Conservation (phyloP, 306 rosid genomes). For the Prunus mume region DNA sequence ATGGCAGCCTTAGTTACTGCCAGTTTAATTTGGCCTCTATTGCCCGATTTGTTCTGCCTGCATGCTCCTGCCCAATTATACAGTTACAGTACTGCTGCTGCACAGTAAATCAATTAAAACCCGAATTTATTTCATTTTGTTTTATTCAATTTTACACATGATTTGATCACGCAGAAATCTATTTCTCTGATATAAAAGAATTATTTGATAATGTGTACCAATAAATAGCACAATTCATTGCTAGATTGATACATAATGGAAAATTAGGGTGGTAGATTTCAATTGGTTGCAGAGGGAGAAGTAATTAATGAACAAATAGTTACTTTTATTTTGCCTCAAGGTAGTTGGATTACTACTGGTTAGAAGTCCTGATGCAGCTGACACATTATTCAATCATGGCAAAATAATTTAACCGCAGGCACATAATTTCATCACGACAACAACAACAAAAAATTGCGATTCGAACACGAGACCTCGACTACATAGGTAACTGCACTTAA, state of each 20-base stretch:
- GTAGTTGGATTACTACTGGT: background rate
- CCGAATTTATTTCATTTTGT: background rate
- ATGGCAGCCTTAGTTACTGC: conserved; percentile 38
- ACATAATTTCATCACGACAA: background rate
- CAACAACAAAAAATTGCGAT: fast-evolving
- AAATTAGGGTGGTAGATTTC: no score
- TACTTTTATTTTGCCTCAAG: background rate
- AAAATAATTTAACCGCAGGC: background rate
- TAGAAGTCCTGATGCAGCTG: background rate
- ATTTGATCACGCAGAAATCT: no score
- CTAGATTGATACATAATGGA: no score
- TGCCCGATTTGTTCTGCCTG: conserved; percentile 30
- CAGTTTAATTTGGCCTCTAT: conserved; percentile 42
- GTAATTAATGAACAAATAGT: no score
- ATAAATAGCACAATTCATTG: no score
- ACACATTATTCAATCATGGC: background rate
- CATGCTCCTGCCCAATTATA: background rate
- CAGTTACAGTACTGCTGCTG: background rate
- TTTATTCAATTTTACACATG: no score
- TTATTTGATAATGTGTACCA: no score
- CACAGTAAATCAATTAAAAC: background rate
- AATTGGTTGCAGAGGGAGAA: background rate
- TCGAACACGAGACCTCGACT: no score
- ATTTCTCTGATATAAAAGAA: no score
- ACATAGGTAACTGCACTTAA: no score